Evolutionary conservation across 2,329 filamentous ascomycete genomes (phyloP), one percentile per base, ranked within the genome.

Genomic region (Epichloe brachyelytri): DNA sequence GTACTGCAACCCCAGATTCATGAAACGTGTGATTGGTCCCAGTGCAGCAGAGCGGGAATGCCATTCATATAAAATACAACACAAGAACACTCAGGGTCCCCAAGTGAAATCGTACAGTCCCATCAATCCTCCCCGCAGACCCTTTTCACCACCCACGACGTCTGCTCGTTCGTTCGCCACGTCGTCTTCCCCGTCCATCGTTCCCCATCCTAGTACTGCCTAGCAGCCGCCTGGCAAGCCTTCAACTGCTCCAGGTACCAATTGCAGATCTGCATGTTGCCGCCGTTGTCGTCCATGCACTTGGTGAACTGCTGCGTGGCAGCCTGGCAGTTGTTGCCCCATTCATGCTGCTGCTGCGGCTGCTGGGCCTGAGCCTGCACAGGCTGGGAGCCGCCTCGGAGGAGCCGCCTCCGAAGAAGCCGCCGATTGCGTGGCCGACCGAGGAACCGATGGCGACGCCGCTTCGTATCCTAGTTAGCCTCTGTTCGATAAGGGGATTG

Each of bases 211-310:
- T 81, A 88, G 72, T 88, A 87, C 61, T 74, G 80, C 69, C 75
- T 80, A 51, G 86, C 83, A 60, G 87, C 86, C 57, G 79, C 73
- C 76, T 91, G 86, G 77, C 86, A 91, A 51, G 86, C 85, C 78
- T 90, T 91, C 70, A 98, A 77, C 79, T 98, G 91, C 69, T 98
- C 93, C 62, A 98, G 74, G 70, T 98, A 98, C 90, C 91, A 98
- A 59, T 86, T 86, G 75, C 93, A 98, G 66, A 96, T 94, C 66
- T 85, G 84, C 85, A 98, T 82, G 72, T 93, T 89, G 60, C 93
- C 93, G 66, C 82, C 75, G 70, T 98, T 86, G 65, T 97, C 87
- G 69, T 97, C 90, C 84, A 98, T 85, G 78, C 93, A 98, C 74
- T 84, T 85, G 63, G 88, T 90, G 78, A 98, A 97, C 71, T 79